Base-by-base conservation (phyloP, 371 early-diverging fungal genomes). In the Catenaria anguillulae region DNA sequence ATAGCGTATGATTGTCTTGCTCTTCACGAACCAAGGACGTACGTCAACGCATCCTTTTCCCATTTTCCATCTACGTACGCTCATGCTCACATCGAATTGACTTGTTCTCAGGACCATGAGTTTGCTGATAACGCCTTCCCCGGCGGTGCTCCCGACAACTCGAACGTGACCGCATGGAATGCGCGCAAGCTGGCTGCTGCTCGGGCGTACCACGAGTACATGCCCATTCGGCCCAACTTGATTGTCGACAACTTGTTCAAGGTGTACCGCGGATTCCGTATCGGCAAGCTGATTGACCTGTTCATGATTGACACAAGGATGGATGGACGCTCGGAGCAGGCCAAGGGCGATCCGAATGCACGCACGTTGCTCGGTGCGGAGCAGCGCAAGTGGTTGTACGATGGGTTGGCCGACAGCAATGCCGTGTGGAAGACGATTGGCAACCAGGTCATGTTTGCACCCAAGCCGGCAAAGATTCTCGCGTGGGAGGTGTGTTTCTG, bases 301-400 rank as follows among this genome's bases (percentile, higher is more conserved):
- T 62, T 67, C 45, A 72, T 74, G 70, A 63, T 74, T 31, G 74
- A 74, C 62, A 74, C 74, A 6, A 64, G 74, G 10, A 72, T 71
- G 48, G 50, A 43, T 10, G 74, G 74, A 2, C 67, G 71, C 35
- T 66, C 67, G 26, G 36, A 48, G 35, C 66, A 63, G 50, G 56
- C 52, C 54, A n/a, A 35, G 24, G 42, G 55, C 34, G 23, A 60
- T 0, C 19, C 24, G 17, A 56, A 35, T 6, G 6, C 15, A 6
- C 34, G 31, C 31, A 6, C 55, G 36, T 61, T 71, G 19, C 58
- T 73, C 5, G 71, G 74, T 1, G 10, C n/a, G 4, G 66, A 64
- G 24, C 74, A 73, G 56, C 70, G 70, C 43, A 34, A 60, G n/a
- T 73, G 74, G 74, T 50, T 73, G 31, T 21, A 65, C 63, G 17